Percentiles rank a stretch among this genome's conserved stretches.
These are phyloP conservation scores for Cladosporium austrohemisphaericum DNA, from an alignment of 2,329 filamentous ascomycete species.

Conservation along the genomic window DNA sequence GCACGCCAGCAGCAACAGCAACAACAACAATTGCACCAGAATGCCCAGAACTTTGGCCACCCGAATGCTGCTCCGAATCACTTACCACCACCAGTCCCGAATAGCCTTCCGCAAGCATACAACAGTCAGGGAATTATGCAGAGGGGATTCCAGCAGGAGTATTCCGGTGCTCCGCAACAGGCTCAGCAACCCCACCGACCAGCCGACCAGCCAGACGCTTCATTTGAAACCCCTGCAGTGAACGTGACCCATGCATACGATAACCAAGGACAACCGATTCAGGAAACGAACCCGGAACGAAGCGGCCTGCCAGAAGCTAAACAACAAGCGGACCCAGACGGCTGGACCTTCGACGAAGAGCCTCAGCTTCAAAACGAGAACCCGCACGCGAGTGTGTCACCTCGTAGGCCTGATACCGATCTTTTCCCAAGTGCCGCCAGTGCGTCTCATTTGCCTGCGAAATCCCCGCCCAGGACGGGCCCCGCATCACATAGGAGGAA, in stretches of 20 bases:
- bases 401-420: constrained; percentile 76
- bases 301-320: constrained; percentile 17
- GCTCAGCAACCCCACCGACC: constrained; percentile 28
- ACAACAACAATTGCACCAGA: constrained; percentile 16
- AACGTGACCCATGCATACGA: constrained; percentile 59
- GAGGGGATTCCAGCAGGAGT: constrained; percentile 33
- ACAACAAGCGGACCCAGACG: constrained; percentile 55
- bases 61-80: constrained; percentile 55
- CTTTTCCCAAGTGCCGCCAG: constrained; percentile 73
- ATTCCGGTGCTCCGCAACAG: constrained; percentile 36
- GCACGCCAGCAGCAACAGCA: constrained; percentile 50
- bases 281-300: constrained; percentile 36
- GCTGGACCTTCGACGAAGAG: constrained; percentile 89
- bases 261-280: constrained; percentile 52
- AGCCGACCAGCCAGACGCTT: constrained; percentile 25
- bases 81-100: constrained; percentile 47
- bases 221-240: constrained; percentile 54
- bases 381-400: constrained; percentile 50
- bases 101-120: constrained; percentile 25
- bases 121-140: constrained; percentile 20
- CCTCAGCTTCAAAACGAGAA: constrained; percentile 53
- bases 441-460: constrained; percentile 61
- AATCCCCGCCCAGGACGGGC: constrained; percentile 68
- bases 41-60: constrained; percentile 26
- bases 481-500: constrained; percentile 72